These are phyloP conservation scores for Hemileccinum impolitum DNA, from an alignment of 768 basidiomycete species.

Conservation along the genomic window DNA sequence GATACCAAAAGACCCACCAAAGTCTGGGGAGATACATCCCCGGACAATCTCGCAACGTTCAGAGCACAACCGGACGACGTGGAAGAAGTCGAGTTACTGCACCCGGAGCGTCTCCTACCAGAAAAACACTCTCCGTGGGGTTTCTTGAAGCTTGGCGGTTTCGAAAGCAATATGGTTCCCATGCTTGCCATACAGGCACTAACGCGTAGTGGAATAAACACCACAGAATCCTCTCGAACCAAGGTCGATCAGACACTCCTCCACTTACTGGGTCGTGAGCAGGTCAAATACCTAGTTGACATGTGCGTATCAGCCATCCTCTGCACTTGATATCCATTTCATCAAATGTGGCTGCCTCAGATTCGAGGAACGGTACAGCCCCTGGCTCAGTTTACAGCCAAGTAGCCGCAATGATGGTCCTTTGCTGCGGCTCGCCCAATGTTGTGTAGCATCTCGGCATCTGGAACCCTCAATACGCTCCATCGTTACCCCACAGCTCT, in stretches of 20 bases:
- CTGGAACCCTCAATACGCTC: constrained; percentile 35
- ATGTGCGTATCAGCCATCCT: constrained; percentile 28
- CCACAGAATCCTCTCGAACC: constrained; percentile 18
- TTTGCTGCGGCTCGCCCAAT: constrained; percentile 43
- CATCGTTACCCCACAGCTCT: constrained; percentile 37
- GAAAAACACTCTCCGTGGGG: constrained; percentile 37
- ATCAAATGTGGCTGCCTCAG: constrained; percentile 19
- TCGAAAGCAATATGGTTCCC: constrained; percentile 44
- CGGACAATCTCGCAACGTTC: constrained; percentile 17
- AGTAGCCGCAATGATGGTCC: constrained; percentile 28
- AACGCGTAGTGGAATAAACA: constrained; percentile 26
- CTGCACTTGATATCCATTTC: not conserved
- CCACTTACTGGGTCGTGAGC: constrained; percentile 33
- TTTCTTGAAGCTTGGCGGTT: constrained; percentile 35
- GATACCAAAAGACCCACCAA: constrained; percentile 19
- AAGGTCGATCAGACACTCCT: constrained; percentile 29
- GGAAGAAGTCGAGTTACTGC: constrained; percentile 31
- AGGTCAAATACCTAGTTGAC: constrained; percentile 36
- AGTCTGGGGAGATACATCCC: constrained; percentile 17
- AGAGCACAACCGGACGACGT: constrained; percentile 14
- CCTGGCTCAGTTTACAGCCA: constrained; percentile 42
- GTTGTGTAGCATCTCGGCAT: constrained; percentile 45
- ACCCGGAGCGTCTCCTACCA: constrained; percentile 36
- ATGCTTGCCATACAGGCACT: constrained; percentile 46
- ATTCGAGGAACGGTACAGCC: constrained; percentile 42